A percentile compares a stretch with the other conserved stretches of the same genome.
Conservation (phyloP, 495 filamentous ascomycete genomes). For the Letharia columbiana region DNA sequence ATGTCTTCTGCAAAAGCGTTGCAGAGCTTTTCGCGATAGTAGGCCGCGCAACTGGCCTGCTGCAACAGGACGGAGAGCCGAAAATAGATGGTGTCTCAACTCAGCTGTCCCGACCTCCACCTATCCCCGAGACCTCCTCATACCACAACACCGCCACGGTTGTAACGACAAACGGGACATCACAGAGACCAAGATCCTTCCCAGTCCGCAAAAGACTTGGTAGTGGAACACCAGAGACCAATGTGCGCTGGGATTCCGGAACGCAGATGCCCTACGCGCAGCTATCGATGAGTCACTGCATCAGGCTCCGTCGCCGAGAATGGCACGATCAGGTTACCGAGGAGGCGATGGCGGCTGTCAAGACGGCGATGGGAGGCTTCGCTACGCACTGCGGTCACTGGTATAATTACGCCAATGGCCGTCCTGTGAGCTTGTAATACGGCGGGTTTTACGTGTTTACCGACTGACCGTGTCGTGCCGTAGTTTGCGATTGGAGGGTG, state of each 20-base stretch:
- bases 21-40: constrained; percentile 5
- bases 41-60: constrained; percentile 10
- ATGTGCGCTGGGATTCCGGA: constrained; percentile 23
- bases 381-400: constrained; percentile 48
- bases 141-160: constrained; percentile 44
- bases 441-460: neutral
- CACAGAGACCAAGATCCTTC: constrained; percentile 50
- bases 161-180: constrained; percentile 54
- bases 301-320: constrained; percentile 12
- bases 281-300: constrained; percentile 25
- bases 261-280: constrained; percentile 20
- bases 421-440: constrained; percentile 36
- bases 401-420: constrained; percentile 58
- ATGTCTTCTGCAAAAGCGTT: constrained; percentile 14
- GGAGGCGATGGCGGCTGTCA: constrained; percentile 37
- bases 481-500: constrained; percentile 47
- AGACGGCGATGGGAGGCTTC: constrained; percentile 43
- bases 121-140: constrained; percentile 13
- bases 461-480: neutral
- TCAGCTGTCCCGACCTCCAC: constrained; percentile 12
- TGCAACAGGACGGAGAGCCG: constrained; percentile 2
- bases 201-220: constrained; percentile 31
- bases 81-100: neutral
- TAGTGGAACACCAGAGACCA: constrained; percentile 20
- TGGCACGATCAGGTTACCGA: constrained; percentile 38